phyloP scores from a whole-genome alignment of 768 basidiomycete genomes.

The Boletus edulis region DNA sequence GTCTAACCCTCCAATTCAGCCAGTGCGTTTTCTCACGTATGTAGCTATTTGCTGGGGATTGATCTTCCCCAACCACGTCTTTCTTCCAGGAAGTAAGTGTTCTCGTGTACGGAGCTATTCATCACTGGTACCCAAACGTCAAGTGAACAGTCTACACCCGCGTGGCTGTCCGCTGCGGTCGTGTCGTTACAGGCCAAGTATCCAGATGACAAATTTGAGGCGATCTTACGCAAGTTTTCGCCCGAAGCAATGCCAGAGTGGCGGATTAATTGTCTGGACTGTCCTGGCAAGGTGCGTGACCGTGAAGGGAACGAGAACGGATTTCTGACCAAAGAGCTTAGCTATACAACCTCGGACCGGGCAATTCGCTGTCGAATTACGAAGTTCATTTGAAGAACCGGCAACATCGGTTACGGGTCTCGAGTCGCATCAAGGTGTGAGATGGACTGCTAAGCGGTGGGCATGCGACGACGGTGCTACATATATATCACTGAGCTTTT shows the following conservation, averaged over 20 bases:
- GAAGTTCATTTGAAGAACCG: slow-evolving; percentile 90
- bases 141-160: slow-evolving; percentile 47
- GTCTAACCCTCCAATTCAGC: too few relatives aligned
- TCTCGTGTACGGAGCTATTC: too few relatives aligned
- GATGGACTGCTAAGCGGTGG: too few relatives aligned
- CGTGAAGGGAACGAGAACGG: background rate
- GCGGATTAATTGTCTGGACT: slow-evolving; percentile 89
- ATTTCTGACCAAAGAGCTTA: slow-evolving; percentile 26
- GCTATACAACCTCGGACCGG: slow-evolving; percentile 90
- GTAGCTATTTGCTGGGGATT: too few relatives aligned
- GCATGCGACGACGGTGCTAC: too few relatives aligned
- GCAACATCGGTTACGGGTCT: slow-evolving; percentile 73
- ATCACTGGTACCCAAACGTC: slow-evolving; percentile 30
- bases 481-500: too few relatives aligned
- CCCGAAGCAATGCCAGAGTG: slow-evolving; percentile 69
- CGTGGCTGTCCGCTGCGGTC: slow-evolving; percentile 74
- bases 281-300: slow-evolving; percentile 78
- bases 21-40: too few relatives aligned
- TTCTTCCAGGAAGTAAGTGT: too few relatives aligned
- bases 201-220: slow-evolving; percentile 80
- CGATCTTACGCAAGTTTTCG: slow-evolving; percentile 60
- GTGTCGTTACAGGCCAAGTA: slow-evolving; percentile 67
- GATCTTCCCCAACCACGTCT: too few relatives aligned
- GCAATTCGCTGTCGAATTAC: slow-evolving; percentile 83
- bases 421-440: slow-evolving; percentile 49